phyloP scores from a whole-genome alignment of 2,329 filamentous ascomycete genomes.

The Exutisphaerella laricina region DNA sequence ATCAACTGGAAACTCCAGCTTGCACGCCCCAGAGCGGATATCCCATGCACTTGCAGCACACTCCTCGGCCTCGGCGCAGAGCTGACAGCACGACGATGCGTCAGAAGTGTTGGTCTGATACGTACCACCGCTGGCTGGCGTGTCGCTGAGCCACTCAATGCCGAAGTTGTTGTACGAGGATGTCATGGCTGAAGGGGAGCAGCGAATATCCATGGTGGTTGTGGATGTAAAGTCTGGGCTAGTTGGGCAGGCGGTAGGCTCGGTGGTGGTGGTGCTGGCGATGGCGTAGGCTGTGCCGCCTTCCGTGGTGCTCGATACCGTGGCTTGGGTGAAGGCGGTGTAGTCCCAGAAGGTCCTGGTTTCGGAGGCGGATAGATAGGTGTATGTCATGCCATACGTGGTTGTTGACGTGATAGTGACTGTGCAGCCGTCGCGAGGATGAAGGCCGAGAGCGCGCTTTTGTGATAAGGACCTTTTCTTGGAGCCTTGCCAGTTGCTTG shows the following conservation, averaged over 20 bases:
- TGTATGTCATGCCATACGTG: slow-evolving; percentile 28
- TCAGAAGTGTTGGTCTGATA: slow-evolving; percentile 27
- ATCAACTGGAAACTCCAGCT: slow-evolving; percentile 27
- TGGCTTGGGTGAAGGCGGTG: slow-evolving; percentile 27
- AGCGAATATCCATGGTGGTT: slow-evolving; percentile 28
- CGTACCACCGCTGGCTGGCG: slow-evolving; percentile 23
- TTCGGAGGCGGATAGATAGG: slow-evolving; percentile 20
- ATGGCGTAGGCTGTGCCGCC: slow-evolving; percentile 30
- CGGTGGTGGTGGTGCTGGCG: slow-evolving; percentile 24
- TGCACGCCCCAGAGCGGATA: slow-evolving; percentile 25
- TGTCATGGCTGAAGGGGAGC: slow-evolving; percentile 29
- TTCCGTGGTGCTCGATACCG: slow-evolving; percentile 28
- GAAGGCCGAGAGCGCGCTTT: slow-evolving; percentile 20
- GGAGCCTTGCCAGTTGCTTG: slow-evolving; percentile 2
- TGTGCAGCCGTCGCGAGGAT: slow-evolving; percentile 26
- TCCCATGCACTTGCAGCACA: slow-evolving; percentile 31
- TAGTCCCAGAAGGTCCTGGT: slow-evolving; percentile 29
- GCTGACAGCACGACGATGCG: slow-evolving; percentile 30
- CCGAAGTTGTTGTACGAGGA: slow-evolving; percentile 26
- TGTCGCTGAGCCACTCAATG: slow-evolving; percentile 25
- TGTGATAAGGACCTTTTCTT: slow-evolving; percentile 1
- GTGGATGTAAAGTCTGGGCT: slow-evolving; percentile 23
- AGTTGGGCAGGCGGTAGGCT: slow-evolving; percentile 17
- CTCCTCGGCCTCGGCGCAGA: slow-evolving; percentile 26
- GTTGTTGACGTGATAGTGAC: slow-evolving; percentile 27